These are phyloP conservation scores for Cylindricascospora bacillispora DNA, from an alignment of 1,139 yeast genomes.

Conservation along the genomic window DNA sequence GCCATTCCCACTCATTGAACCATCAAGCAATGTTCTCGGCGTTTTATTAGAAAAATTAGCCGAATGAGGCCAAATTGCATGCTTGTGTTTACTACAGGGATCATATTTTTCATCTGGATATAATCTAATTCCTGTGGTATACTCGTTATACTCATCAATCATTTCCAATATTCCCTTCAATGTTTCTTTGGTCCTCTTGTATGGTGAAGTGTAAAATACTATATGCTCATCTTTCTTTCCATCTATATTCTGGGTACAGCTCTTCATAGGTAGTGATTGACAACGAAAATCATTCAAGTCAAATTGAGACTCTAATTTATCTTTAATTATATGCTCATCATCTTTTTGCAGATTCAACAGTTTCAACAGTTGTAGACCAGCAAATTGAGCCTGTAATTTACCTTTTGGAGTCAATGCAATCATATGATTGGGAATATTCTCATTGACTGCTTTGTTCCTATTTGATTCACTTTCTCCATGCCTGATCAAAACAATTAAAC, in stretches of 20 bases:
- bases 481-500: slow-evolving; percentile 64
- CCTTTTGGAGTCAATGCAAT: slow-evolving; percentile 63
- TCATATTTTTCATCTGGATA: slow-evolving; percentile 10
- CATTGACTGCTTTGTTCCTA: slow-evolving; percentile 66
- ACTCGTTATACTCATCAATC: slow-evolving; percentile 31
- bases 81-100: slow-evolving; percentile 14
- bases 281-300: slow-evolving; percentile 5
- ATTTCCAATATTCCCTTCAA: slow-evolving; percentile 54
- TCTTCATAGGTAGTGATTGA: slow-evolving; percentile 2
- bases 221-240: slow-evolving; percentile 14
- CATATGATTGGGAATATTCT: slow-evolving; percentile 63
- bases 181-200: slow-evolving; percentile 70
- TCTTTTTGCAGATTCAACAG: slow-evolving; percentile 40
- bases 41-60: slow-evolving; percentile 1
- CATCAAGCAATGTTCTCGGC: slow-evolving; percentile 11
- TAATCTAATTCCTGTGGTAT: slow-evolving; percentile 9
- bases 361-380: slow-evolving; percentile 48
- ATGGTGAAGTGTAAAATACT: slow-evolving; percentile 74
- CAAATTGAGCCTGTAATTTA: slow-evolving; percentile 49
- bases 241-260: slow-evolving; percentile 4
- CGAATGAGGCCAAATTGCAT: slow-evolving; percentile 16
- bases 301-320: slow-evolving; percentile 13
- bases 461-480: slow-evolving; percentile 92
- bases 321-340: slow-evolving; percentile 10
- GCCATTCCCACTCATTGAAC: slow-evolving; percentile 3